These are phyloP conservation scores for Glycine soja DNA, from an alignment of 306 rosid genomes.

Conservation along the genomic window DNA sequence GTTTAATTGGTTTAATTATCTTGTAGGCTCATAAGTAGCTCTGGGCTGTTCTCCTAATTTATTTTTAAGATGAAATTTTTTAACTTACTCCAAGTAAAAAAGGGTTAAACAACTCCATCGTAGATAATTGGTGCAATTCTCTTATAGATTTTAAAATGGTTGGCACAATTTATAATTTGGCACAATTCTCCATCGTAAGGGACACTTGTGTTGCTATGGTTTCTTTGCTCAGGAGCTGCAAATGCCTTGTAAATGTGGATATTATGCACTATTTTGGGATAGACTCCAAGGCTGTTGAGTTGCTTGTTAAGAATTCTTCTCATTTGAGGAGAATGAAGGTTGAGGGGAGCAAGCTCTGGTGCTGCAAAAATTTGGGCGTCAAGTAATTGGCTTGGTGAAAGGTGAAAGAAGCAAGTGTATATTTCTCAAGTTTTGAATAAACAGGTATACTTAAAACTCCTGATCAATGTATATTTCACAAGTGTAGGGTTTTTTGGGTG, in stretches of 20 bases:
- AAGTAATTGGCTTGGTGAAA: slow-evolving; percentile 36
- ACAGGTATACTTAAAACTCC: slow-evolving; percentile 43
- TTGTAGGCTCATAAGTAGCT: too few relatives aligned
- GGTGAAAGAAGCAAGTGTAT: slow-evolving; percentile 41
- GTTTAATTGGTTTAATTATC: neutral
- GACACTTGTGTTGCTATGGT: slow-evolving; percentile 55
- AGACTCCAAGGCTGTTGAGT: slow-evolving; percentile 58
- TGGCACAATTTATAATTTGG: slow-evolving; percentile 37
- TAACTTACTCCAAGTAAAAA: too few relatives aligned
- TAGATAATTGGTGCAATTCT: too few relatives aligned
- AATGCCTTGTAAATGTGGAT: slow-evolving; percentile 67
- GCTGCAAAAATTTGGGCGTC: slow-evolving; percentile 63
- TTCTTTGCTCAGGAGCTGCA: slow-evolving; percentile 68
- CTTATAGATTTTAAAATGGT: too few relatives aligned
- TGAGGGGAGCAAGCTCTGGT: slow-evolving; percentile 71
- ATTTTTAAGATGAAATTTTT: too few relatives aligned
- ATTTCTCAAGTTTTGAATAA: slow-evolving; percentile 44
- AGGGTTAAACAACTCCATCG: too few relatives aligned
- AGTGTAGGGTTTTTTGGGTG: too few relatives aligned
- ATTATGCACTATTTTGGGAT: slow-evolving; percentile 68
- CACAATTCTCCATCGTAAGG: too few relatives aligned
- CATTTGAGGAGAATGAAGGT: slow-evolving; percentile 66
- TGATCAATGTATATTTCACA: too few relatives aligned
- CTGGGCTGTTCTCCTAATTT: neutral
- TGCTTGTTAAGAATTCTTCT: slow-evolving; percentile 57